phyloP scores from a whole-genome alignment of 176 grass and related monocot species.

The Rhynchospora tenuis region DNA sequence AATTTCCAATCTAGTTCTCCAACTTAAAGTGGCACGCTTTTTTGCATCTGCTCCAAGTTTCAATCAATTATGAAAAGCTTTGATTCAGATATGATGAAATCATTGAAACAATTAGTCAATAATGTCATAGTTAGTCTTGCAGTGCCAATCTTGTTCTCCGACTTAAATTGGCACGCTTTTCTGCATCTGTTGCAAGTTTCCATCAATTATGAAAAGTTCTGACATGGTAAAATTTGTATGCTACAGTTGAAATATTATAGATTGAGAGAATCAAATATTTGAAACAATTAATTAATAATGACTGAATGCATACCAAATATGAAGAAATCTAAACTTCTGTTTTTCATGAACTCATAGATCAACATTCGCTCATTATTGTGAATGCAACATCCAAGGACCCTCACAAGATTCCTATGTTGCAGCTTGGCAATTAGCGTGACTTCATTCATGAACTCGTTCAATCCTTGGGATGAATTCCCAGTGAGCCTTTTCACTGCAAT shows the following conservation, averaged over 20 bases:
- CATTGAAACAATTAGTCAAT: too few species aligned
- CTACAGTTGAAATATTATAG: not conserved
- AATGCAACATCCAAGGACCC: conserved; percentile 54
- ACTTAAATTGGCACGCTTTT: not conserved
- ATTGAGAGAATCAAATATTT: not conserved
- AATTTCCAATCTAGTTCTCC: conserved; percentile 48
- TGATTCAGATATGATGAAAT: too few species aligned
- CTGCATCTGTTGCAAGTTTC: conserved; percentile 14
- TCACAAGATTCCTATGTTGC: conserved; percentile 56
- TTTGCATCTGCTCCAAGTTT: conserved; percentile 14
- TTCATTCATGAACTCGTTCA: conserved; percentile 67
- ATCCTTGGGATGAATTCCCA: conserved; percentile 25
- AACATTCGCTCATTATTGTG: conserved; percentile 40
- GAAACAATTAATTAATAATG: not conserved
- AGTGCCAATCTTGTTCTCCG: too few species aligned
- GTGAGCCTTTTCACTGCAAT: conserved; percentile 55
- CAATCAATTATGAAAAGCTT: not conserved
- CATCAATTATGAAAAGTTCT: not conserved
- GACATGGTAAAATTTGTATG: not conserved
- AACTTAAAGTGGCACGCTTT: conserved; percentile 15
- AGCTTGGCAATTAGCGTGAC: conserved; percentile 49
- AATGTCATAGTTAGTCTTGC: too few species aligned
- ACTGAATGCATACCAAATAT: conserved; percentile 35
- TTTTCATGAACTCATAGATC: conserved; percentile 57
- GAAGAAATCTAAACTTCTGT: conserved; percentile 56